Evolutionary conservation across 257 asterid species (phyloP).

Genomic region (Solanum sitiens): DNA sequence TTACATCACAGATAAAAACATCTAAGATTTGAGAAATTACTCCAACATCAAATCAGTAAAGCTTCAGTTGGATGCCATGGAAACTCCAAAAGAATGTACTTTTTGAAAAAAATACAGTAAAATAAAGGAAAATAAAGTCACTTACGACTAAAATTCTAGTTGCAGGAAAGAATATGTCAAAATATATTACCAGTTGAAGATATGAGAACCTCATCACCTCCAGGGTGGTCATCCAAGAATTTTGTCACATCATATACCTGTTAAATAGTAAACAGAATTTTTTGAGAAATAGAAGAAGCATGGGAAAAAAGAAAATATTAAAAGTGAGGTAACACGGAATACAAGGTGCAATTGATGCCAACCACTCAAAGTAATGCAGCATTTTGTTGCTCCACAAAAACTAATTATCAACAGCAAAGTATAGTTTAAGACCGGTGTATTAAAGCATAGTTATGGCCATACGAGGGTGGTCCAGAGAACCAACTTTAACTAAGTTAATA

Average conservation of each 20-base stretch:
- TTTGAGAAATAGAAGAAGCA: background rate
- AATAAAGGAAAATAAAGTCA: background rate
- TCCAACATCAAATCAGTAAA: background rate
- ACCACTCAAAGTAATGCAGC: background rate
- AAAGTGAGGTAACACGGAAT: background rate
- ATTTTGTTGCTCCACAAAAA: background rate
- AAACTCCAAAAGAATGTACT: background rate
- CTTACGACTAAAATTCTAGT: background rate
- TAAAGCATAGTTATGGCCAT: background rate
- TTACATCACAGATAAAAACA: background rate
- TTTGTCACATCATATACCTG: slow-evolving; percentile 84
- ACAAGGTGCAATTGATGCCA: background rate
- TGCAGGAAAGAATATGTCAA: background rate
- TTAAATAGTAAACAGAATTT: background rate
- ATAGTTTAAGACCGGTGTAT: background rate
- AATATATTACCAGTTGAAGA: slow-evolving; percentile 57
- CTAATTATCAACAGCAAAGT: background rate
- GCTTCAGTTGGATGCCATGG: background rate
- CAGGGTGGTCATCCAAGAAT: slow-evolving; percentile 91
- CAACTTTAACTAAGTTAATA: background rate
- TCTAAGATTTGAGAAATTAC: background rate
- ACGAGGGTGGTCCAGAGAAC: background rate
- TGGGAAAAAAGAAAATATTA: background rate
- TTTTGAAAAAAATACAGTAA: background rate
- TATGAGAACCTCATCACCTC: slow-evolving; percentile 84